Evolutionary conservation across 2,329 filamentous ascomycete species (phyloP).

Genomic region (Colletotrichum godetiae): DNA sequence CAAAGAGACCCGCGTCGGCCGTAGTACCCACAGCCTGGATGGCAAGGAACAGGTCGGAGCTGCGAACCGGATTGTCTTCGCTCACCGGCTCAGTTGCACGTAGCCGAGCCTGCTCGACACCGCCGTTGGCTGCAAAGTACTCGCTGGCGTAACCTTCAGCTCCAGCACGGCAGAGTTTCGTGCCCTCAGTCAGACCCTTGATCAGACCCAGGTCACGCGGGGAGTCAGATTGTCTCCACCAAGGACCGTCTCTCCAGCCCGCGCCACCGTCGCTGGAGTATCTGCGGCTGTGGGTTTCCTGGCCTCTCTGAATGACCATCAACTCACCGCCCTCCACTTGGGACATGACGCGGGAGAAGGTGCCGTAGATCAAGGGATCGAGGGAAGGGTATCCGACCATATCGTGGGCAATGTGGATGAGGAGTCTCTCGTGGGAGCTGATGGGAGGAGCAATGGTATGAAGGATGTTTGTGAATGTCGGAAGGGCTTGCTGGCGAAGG

Average conservation of each 20-base stretch:
- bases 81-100: conserved; percentile 82
- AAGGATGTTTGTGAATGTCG: conserved; percentile 94
- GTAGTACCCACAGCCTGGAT: conserved; percentile 85
- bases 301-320: conserved; percentile 91
- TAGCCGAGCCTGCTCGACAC: conserved; percentile 82
- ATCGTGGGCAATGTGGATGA: conserved; percentile 98
- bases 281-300: conserved; percentile 80
- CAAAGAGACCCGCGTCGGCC: conserved; percentile 75
- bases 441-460: conserved; percentile 97
- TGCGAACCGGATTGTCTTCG: conserved; percentile 89
- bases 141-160: conserved; percentile 90
- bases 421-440: conserved; percentile 93
- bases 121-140: conserved; percentile 83
- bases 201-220: conserved; percentile 84
- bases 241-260: conserved; percentile 94
- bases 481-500: conserved; percentile 85
- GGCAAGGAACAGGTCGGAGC: conserved; percentile 94
- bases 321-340: conserved; percentile 98
- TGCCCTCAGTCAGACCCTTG: conserved; percentile 84
- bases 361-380: conserved; percentile 89
- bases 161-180: conserved; percentile 88
- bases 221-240: conserved; percentile 83
- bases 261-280: conserved; percentile 68
- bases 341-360: conserved; percentile 97
- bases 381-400: conserved; percentile 93